These are phyloP conservation scores for Hyaloperonospora brassicae DNA, from an alignment of 352 stramenopile genomes.

Conservation along the genomic window DNA sequence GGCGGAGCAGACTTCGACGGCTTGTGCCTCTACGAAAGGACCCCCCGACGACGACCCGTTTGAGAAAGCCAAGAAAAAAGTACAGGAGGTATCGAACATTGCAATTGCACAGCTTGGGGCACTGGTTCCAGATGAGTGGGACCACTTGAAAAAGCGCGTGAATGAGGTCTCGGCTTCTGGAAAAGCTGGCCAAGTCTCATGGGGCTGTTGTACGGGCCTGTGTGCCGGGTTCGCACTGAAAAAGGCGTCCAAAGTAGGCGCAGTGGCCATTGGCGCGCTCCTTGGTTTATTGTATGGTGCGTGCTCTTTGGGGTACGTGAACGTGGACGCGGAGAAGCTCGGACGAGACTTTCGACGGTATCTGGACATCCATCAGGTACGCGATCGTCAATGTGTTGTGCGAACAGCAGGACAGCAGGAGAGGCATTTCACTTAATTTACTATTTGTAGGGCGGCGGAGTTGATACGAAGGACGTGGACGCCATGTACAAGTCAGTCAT, in stretches of 20 bases:
- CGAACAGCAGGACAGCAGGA: neutral
- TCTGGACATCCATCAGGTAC: constrained; percentile 77
- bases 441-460: constrained; percentile 49
- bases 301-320: constrained; percentile 86
- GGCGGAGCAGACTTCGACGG: constrained; percentile 10
- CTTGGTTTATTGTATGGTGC: constrained; percentile 87
- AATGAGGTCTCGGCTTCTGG: constrained; percentile 58
- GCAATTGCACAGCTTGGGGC: constrained; percentile 32
- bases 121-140: constrained; percentile 33
- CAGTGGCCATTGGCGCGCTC: constrained; percentile 69
- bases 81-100: constrained; percentile 34
- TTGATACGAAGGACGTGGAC: constrained; percentile 74
- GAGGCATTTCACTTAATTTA: neutral
- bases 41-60: constrained; percentile 35
- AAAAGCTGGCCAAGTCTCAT: constrained; percentile 75
- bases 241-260: constrained; percentile 87
- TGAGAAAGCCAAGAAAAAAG: constrained; percentile 54
- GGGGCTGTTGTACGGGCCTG: constrained; percentile 86
- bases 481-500: constrained; percentile 68
- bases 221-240: constrained; percentile 87
- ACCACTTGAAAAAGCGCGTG: constrained; percentile 42
- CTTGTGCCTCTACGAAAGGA: constrained; percentile 16
- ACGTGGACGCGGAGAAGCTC: constrained; percentile 90
- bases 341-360: constrained; percentile 61
- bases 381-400: neutral